Evolutionary conservation across 2,329 filamentous ascomycete genomes (phyloP), one percentile per base, ranked within the genome.

Genomic region (Pseudogymnoascus sp.): DNA sequence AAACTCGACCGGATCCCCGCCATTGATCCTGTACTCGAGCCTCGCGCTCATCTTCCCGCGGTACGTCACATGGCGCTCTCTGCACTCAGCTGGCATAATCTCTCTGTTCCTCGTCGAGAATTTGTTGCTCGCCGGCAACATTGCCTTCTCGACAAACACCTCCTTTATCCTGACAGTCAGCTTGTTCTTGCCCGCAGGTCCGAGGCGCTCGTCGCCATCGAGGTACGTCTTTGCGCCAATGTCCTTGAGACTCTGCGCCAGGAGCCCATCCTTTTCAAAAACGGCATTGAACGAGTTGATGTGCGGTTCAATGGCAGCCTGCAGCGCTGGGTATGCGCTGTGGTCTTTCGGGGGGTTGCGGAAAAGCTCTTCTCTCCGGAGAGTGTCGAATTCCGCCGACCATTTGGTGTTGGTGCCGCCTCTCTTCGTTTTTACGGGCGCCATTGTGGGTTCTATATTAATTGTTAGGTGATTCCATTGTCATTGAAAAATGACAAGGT

Each of bases 221-320:
- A 96, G 84, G 72, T 90, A 96, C 4, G 85, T 85, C 78, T 93
- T 96, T 67, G 85, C 89, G 71, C 93, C 95, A 77, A 99, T 97
- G 74, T 99, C 95, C 72, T 84, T 85, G 65, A 97, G 76, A 11
- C 83, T 92, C 68, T 91, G 87, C 60, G 89, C 84, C 62, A 99
- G 75, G 62, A 88, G 79, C 62, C 90, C 91, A 76, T 88, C 83
- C 64, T 83, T 80, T 33, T 87, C 84, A 74, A 97, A 96, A 59
- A 97, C 82, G 62, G 87, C 87, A 79, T 99, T 96, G 84, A 97
- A 99, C 6, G 95, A 95, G 72, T 97, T 88, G 70, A 97, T 89
- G 76, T 99, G 95, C 60, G 95, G 95, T 68, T 90, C 83, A 65
- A 97, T 87, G n/a, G 93, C 90, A 66, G 84, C 84, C 71, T 93